Evolutionary conservation across 1,139 yeast genomes (phyloP), one percentile per base, ranked within the genome.

Genomic region (Diutina pseudorugosa): DNA sequence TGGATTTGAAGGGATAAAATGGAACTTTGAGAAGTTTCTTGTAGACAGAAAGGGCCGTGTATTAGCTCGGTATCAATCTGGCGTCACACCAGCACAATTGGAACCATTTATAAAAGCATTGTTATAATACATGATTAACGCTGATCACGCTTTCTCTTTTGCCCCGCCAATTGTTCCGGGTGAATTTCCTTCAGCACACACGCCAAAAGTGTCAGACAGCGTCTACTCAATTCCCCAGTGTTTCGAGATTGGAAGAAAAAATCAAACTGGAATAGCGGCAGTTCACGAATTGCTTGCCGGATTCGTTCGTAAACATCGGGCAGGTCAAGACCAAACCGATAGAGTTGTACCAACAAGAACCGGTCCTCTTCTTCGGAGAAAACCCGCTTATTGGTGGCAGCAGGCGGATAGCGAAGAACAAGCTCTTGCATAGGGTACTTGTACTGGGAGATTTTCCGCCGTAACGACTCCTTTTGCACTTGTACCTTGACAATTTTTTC

Each of bases 11-110:
- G 93, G 95, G 33, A 78, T 91, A 60, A 82, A 87, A 66, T 93
- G 98, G 98, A 93, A 93, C 72, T 93, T 91, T 65, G 98, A 91
- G 67, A 93, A 93, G 73, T 93, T 93, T 70, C 62, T 93, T 52
- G 66, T 93, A 53, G 83, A 83, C 65, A 76, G 76, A 61, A 62
- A 79, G 2, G 98, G 98, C 52, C 65, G 77, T 1, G 96, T 90
- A 47, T 79, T 78, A 50, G 75, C 73, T 54, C 78, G 98, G 64
- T 87, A 76, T 68, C 76, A 83, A 7, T 80, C 95, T 6, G 70
- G 81, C 53, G 80, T 88, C 30, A 74, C 83, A 51, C 98, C 98
- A 30, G 61, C 69, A 42, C 70, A 75, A 18, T 65, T 86, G 50
- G 85, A 79, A 59, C 59, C 67, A 27, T 67, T 71, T 30, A 73